Evolutionary conservation across 2,329 filamentous ascomycete genomes (phyloP).

Genomic region (Trichoderma simmonsii): DNA sequence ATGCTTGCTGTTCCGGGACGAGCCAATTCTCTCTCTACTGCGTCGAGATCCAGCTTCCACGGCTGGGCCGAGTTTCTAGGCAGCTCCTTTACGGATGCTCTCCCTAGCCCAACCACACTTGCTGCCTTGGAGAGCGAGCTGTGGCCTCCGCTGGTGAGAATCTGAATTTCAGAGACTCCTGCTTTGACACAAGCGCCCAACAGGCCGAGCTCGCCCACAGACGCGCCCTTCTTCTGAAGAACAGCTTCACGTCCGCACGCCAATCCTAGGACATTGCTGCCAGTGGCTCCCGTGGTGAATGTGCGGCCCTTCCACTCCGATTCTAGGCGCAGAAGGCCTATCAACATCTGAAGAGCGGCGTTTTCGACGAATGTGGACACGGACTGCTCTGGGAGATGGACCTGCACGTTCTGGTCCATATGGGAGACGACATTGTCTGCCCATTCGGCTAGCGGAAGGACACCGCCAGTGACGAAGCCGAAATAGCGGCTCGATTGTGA

Average conservation of each 20-base stretch:
- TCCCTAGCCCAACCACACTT: conserved; percentile 74
- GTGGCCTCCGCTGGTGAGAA: conserved; percentile 79
- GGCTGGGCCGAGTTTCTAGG: conserved; percentile 49
- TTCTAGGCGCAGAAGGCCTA: conserved; percentile 60
- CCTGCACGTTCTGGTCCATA: conserved; percentile 79
- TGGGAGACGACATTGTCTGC: conserved; percentile 81
- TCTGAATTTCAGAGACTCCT: conserved; percentile 64
- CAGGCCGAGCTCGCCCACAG: conserved; percentile 68
- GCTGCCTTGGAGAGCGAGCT: conserved; percentile 83
- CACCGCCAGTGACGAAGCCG: conserved; percentile 83
- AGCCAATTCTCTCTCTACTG: conserved; percentile 58
- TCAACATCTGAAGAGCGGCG: conserved; percentile 65
- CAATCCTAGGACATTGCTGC: conserved; percentile 77
- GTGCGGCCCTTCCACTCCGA: conserved; percentile 53
- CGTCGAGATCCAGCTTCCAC: conserved; percentile 67
- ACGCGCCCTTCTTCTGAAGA: conserved; percentile 37
- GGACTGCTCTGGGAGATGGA: conserved; percentile 75
- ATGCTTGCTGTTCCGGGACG: conserved; percentile 61
- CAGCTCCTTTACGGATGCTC: conserved; percentile 63
- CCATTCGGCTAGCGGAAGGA: conserved; percentile 72
- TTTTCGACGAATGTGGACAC: conserved; percentile 75
- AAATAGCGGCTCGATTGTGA: conserved; percentile 70
- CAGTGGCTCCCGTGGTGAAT: conserved; percentile 64
- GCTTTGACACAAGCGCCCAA: conserved; percentile 62
- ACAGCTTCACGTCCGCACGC: conserved; percentile 63